These are phyloP conservation scores for Erigeron philadelphicus DNA, from an alignment of 140 eudicot species.

Conservation along the genomic window DNA sequence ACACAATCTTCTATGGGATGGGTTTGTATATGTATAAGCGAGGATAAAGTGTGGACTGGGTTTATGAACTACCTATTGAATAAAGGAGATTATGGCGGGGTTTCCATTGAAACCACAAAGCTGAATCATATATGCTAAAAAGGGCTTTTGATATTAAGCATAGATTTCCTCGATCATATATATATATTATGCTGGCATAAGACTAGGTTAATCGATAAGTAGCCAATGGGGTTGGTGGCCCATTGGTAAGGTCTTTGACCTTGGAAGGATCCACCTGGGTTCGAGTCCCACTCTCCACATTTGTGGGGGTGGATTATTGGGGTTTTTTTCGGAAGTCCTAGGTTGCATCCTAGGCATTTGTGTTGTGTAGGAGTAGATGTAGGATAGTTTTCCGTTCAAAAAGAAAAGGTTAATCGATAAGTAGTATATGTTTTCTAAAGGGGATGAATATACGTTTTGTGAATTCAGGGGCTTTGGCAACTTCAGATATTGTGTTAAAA, in stretches of 20 bases:
- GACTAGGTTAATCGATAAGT: neutral
- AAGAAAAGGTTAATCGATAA: neutral
- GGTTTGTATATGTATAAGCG: neutral
- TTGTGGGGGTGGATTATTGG: too few species aligned
- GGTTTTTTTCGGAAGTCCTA: too few species aligned
- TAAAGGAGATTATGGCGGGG: neutral
- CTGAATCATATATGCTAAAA: neutral
- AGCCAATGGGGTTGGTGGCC: too few species aligned
- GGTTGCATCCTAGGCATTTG: too few species aligned
- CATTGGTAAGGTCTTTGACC: too few species aligned
- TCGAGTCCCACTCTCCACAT: too few species aligned
- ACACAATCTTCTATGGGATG: neutral
- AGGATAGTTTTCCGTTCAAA: too few species aligned
- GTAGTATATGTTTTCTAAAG: neutral
- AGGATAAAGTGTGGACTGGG: neutral
- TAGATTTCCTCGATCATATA: neutral
- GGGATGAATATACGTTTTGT: constrained; percentile 4
- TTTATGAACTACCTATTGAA: neutral
- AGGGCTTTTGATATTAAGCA: neutral
- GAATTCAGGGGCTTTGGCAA: neutral
- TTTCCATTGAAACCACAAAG: constrained; percentile 1
- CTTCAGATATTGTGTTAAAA: neutral
- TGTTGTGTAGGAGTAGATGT: too few species aligned
- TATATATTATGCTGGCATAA: neutral
- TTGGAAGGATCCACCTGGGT: too few species aligned